Evolutionary conservation across 306 rosid genomes (phyloP), one percentile per base, ranked within the genome.

Genomic region (Castanea sativa): DNA sequence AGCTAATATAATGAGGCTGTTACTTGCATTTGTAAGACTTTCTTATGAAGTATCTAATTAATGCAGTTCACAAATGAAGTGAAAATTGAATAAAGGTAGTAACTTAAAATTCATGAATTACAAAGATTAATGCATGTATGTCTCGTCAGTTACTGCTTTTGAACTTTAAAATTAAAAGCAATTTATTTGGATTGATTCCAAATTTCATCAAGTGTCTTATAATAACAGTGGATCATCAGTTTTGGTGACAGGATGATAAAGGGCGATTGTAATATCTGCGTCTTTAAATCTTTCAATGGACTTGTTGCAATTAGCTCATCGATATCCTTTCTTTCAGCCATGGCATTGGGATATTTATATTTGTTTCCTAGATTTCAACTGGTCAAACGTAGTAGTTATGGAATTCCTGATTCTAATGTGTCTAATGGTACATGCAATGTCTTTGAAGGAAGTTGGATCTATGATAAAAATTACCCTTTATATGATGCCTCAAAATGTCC

Each of bases 361-460:
- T 78, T 87, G 29, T 91, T 84, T 86, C 90, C 93, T 33, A 68
- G 71, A 76, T 45, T 83, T 76, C 76, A 58, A 13, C 71, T 81
- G 3, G 81, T 51, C 7, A 64, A 73, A 81, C 85, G n/a, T 55
- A 84, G n/a, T 55, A 81, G 80, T 79, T 79, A 61, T n/a, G 84
- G 73, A 38, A 63, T 83, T 82, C 79, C 74, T 0, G 80, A 82
- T 69, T 69, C 83, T 19, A 76, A 73, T 71, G 78, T 74, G 59
- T 73, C 85, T 5, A 53, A 52, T 74, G 85, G 71, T 29, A 38
- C 86, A 19, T 93, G 99, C 76, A 80, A 91, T 82, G 86, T 91
- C 72, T 92, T 87, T 79, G 90, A 95, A 38, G 99, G 99, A 82
- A 86, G 84, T 20, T 95, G 99, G 99, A 21, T 91, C 14, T 67